These are phyloP conservation scores for Alternaria triticina DNA, from an alignment of 2,329 filamentous ascomycete genomes.

Conservation along the genomic window DNA sequence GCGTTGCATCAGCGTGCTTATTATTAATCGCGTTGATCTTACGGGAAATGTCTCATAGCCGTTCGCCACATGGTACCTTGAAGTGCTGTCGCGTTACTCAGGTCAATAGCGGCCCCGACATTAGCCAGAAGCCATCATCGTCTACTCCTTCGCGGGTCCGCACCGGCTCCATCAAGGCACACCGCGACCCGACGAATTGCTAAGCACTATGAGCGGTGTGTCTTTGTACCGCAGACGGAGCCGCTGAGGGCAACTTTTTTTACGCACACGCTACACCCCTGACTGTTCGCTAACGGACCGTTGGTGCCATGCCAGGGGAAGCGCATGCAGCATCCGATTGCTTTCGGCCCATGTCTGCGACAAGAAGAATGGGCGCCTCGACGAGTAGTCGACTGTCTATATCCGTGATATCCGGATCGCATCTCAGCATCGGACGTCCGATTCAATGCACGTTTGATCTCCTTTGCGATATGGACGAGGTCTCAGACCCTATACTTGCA, in stretches of 20 bases:
- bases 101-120: slow-evolving; percentile 2
- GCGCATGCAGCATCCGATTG: slow-evolving; percentile 1
- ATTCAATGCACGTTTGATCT: neutral
- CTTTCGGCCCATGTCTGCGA: slow-evolving; percentile 6
- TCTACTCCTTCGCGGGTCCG: slow-evolving; percentile 11
- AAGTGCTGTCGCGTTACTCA: neutral
- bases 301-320: slow-evolving; percentile 8
- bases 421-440: neutral
- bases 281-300: slow-evolving; percentile 11
- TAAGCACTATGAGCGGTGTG: slow-evolving; percentile 11
- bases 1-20: slow-evolving; percentile 15
- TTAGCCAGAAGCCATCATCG: slow-evolving; percentile 7
- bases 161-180: slow-evolving; percentile 7
- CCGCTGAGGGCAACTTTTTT: slow-evolving; percentile 8
- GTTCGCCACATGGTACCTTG: slow-evolving; percentile 7
- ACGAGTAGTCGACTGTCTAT: neutral
- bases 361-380: slow-evolving; percentile 1
- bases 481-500: slow-evolving; percentile 2
- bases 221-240: slow-evolving; percentile 4
- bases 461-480: neutral
- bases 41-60: slow-evolving; percentile 9
- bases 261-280: slow-evolving; percentile 3
- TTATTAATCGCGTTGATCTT: slow-evolving; percentile 25
- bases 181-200: slow-evolving; percentile 7
- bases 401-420: neutral